Evolutionary conservation across 805 yeast genomes (phyloP), one percentile per base, ranked within the genome.

Genomic region (Yarrowia osloensis): DNA sequence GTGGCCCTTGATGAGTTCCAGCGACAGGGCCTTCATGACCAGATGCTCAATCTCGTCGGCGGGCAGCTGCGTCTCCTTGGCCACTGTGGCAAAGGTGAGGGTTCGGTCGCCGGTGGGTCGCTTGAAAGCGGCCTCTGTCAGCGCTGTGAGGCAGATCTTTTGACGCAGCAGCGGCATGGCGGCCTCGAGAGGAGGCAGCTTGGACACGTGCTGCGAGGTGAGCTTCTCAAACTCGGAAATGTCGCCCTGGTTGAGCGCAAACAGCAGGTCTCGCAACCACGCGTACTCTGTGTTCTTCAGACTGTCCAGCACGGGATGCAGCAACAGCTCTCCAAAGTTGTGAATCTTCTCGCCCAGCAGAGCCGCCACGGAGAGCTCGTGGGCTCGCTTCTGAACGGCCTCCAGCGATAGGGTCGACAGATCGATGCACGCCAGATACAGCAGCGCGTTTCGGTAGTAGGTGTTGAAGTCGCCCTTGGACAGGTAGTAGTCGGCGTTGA

Each of bases 291-390:
- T 77, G 65, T 79, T 81, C 29, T 79, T 79, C 47, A 89, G 82
- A 44, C 81, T 77, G 47, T 80, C 75, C 77, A 92, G 84, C 55
- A 94, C 86, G 50, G 95, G 97, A 77, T 94, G 98, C 76, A 92
- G 86, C 69, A 95, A 83, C 70, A 95, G 84, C 79, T 95, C 99
- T 63, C 98, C 98, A 77, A 95, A 95, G 79, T 94, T 95, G 81
- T 91, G 95, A 72, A 94, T 90, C 73, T 85, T 87, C 74, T 92
- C 97, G 59, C 98, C 98, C 72, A 94, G 82, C 68, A 95, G 80
- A 0, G 98, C 98, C 35, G 97, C 87, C 54, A 91, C 82, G 68
- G 94, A 84, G 71, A 94, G 84, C 71, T 94, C 96, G 73, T 87
- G 86, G 1, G 91, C 90, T 63, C 87, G 77, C 67, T 79, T 80